Base-by-base conservation (phyloP, 1,284 basidiomycete species). In the Microstroma glucosiphilum region DNA sequence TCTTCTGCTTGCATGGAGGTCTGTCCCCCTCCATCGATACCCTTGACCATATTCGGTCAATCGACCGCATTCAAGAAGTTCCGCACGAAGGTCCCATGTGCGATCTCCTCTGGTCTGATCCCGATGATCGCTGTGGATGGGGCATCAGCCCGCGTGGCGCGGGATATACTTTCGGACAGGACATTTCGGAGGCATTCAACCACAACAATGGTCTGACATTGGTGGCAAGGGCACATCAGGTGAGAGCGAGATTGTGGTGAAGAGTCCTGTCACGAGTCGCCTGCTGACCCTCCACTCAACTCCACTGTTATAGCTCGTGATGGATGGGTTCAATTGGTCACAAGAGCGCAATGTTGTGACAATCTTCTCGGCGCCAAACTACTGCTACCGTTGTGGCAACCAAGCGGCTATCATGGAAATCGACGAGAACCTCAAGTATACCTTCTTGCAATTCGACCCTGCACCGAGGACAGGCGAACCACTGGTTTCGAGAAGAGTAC, bases 361-460 rank as follows among this genome's bases (percentile, higher is more conserved):
- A 55, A 97, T 98, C 80, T 98, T 97, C 84, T 96, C 93, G 69
- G 94, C 94, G 73, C 94, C 94, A 56, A 78, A 79, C 65, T 81
- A 81, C 82, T 98, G 96, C 83, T 98, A 99, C 84, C 86, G 96
- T 80, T 98, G 96, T 80, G 94, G 94, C 61, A 99, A 99, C 82
- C 96, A 98, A 80, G 94, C 94, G 56, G 96, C 96, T 57, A 99
- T 99, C 80, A 96, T 99, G 89, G 94, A 98, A 82, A 96, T 98
- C 81, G 94, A 98, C 82, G 96, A 98, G 85, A 92, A 92, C 84
- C 84, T 93, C 85, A 90, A 90, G 66, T 92, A 92, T 81, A 92
- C 88, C 82, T 92, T 92, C 88, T 85, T 99, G 81, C 94, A 99
- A 87, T 99, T 98, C 81, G 94, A 99, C 82, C 94, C 94, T 75